Percentiles rank a stretch among this genome's conserved stretches.
These are phyloP conservation scores for Strobilomyces confusus DNA, from an alignment of 768 basidiomycete genomes.

Conservation along the genomic window DNA sequence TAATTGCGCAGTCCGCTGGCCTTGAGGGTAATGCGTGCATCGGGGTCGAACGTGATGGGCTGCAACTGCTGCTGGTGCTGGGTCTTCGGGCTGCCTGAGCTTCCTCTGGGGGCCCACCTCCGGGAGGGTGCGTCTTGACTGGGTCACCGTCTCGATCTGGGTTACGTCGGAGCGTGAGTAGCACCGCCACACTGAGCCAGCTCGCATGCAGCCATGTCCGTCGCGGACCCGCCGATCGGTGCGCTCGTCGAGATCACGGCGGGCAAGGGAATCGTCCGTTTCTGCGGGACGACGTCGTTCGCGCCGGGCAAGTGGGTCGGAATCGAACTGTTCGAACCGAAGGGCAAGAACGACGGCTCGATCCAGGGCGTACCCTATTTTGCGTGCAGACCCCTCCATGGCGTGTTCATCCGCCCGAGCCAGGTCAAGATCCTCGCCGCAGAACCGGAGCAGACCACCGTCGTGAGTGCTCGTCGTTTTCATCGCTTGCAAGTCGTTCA, in stretches of 20 bases:
- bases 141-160: too few relatives aligned
- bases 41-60: too few relatives aligned
- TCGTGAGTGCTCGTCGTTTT: constrained; percentile 16
- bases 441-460: constrained; percentile 24
- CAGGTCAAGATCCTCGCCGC: constrained; percentile 68
- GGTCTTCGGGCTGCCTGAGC: too few relatives aligned
- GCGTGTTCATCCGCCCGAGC: constrained; percentile 86
- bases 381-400: constrained; percentile 66
- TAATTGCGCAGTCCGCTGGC: too few relatives aligned
- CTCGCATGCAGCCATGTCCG: too few relatives aligned
- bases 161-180: too few relatives aligned
- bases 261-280: constrained; percentile 86
- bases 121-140: too few relatives aligned
- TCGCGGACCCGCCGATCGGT: constrained; percentile 50
- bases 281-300: constrained; percentile 80
- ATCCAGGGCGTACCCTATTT: constrained; percentile 83
- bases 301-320: constrained; percentile 93
- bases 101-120: too few relatives aligned
- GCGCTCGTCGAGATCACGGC: constrained; percentile 76
- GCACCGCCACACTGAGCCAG: constrained; percentile 18
- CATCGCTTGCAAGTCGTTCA: too few relatives aligned
- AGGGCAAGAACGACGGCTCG: constrained; percentile 95
- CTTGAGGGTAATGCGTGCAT: too few relatives aligned
- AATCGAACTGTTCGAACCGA: constrained; percentile 75
- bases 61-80: too few relatives aligned